Percentiles rank a stretch among this genome's conserved stretches.
These are phyloP conservation scores for Euclidium syriacum DNA, from an alignment of 345 rosid species.

Conservation along the genomic window DNA sequence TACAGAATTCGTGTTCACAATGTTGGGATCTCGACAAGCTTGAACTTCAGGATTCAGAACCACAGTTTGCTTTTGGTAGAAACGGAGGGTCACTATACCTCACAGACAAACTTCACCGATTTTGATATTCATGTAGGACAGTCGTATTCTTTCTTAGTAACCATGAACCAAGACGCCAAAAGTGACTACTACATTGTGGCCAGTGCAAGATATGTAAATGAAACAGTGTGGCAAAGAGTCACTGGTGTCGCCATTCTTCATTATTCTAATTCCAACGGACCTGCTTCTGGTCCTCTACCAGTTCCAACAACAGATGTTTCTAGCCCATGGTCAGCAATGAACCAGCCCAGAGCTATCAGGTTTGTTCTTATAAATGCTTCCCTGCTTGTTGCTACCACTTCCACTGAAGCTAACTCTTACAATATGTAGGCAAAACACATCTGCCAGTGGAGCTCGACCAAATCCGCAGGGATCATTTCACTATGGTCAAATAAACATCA, in stretches of 20 bases:
- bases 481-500: slow-evolving; percentile 81
- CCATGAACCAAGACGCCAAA: slow-evolving; percentile 87
- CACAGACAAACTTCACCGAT: slow-evolving; percentile 62
- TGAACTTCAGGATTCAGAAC: slow-evolving; percentile 92
- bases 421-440: slow-evolving; percentile 60
- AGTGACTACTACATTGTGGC: slow-evolving; percentile 89
- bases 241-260: slow-evolving; percentile 93
- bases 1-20: slow-evolving; percentile 82
- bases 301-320: slow-evolving; percentile 62
- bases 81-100: slow-evolving; percentile 76
- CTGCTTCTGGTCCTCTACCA: slow-evolving; percentile 77
- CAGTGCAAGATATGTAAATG: slow-evolving; percentile 90
- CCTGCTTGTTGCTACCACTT: not conserved
- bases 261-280: slow-evolving; percentile 85
- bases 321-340: slow-evolving; percentile 74
- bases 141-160: slow-evolving; percentile 81
- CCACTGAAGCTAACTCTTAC: not conserved
- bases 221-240: slow-evolving; percentile 80
- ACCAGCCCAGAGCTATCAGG: slow-evolving; percentile 83
- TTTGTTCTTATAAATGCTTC: slow-evolving; percentile 18
- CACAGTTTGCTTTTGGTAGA: slow-evolving; percentile 82
- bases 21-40: slow-evolving; percentile 84
- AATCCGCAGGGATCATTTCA: slow-evolving; percentile 96
- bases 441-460: slow-evolving; percentile 97
- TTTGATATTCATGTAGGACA: slow-evolving; percentile 92